Percentiles rank a stretch among this genome's conserved stretches.
Evolutionary conservation across 495 filamentous ascomycete genomes (phyloP).

Genomic region (Astrothelium macrocarpum): DNA sequence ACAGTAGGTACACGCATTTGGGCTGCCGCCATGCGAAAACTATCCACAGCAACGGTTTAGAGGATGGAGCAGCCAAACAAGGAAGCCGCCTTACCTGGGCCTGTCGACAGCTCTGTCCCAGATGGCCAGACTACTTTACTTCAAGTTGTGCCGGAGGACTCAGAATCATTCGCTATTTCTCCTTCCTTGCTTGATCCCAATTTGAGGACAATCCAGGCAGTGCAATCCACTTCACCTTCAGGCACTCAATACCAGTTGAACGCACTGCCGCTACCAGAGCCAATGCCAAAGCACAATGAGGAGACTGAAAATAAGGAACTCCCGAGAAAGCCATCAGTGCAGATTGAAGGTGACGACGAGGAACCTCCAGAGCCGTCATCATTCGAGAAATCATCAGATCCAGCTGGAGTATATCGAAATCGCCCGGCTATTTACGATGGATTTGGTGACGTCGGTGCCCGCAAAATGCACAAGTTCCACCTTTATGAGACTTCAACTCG

Average conservation of each 20-base stretch:
- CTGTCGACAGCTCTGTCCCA: background rate
- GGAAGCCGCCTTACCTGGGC: background rate
- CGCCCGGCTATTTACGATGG: constrained; percentile 39
- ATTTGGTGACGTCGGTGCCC: constrained; percentile 56
- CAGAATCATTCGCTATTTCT: background rate
- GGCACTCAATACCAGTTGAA: constrained; percentile 1
- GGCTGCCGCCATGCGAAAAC: background rate
- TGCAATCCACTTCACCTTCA: background rate
- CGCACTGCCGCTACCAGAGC: background rate
- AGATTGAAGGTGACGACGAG: constrained; percentile 13
- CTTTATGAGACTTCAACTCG: constrained; percentile 87
- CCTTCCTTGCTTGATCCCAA: constrained; percentile 2
- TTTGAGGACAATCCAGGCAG: background rate
- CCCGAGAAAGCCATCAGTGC: constrained; percentile 14
- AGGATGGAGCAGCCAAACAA: constrained; percentile 5
- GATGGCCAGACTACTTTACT: background rate
- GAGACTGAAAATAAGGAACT: constrained; percentile 37
- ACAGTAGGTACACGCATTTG: background rate
- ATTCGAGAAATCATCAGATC: constrained; percentile 54
- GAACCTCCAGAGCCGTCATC: constrained; percentile 47
- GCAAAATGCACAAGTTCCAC: constrained; percentile 90
- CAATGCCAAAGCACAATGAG: constrained; percentile 23
- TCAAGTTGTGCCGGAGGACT: background rate
- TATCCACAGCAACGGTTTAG: background rate
- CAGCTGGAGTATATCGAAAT: constrained; percentile 40